These are phyloP conservation scores for Cystobasidium ongulense DNA, from an alignment of 768 basidiomycete genomes.

Conservation along the genomic window DNA sequence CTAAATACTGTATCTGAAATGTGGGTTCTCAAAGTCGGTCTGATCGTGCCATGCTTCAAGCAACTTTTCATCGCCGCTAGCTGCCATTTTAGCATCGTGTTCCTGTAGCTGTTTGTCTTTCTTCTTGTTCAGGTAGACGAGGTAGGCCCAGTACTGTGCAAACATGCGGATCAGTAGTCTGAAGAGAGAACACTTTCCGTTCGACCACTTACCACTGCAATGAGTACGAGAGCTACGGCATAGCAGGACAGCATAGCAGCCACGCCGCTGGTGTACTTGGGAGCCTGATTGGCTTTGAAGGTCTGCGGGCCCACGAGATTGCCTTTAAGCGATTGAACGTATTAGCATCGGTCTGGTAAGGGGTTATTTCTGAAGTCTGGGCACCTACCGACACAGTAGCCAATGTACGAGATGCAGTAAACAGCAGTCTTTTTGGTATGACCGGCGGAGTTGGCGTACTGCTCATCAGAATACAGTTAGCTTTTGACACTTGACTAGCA, in stretches of 20 bases:
- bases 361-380: background rate
- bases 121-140: slow-evolving; percentile 39
- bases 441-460: slow-evolving; percentile 40
- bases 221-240: background rate
- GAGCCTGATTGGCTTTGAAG: slow-evolving; percentile 39
- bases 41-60: slow-evolving; percentile 40
- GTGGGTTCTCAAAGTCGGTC: slow-evolving; percentile 38
- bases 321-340: background rate
- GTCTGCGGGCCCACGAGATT: slow-evolving; percentile 38
- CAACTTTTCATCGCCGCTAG: slow-evolving; percentile 30
- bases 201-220: background rate
- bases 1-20: slow-evolving; percentile 31
- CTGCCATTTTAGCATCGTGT: slow-evolving; percentile 29
- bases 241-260: slow-evolving; percentile 36
- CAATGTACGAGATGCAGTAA: slow-evolving; percentile 42
- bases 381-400: slow-evolving; percentile 40
- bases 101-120: slow-evolving; percentile 34
- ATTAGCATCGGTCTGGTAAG: background rate
- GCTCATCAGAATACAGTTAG: background rate
- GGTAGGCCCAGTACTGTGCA: slow-evolving; percentile 34
- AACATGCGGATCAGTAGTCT: slow-evolving; percentile 25
- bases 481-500: background rate
- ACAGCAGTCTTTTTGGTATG: slow-evolving; percentile 43
- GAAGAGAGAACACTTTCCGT: background rate
- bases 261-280: slow-evolving; percentile 35